phyloP scores from a whole-genome alignment of 306 rosid species.

The Echinosophora koreensis region DNA sequence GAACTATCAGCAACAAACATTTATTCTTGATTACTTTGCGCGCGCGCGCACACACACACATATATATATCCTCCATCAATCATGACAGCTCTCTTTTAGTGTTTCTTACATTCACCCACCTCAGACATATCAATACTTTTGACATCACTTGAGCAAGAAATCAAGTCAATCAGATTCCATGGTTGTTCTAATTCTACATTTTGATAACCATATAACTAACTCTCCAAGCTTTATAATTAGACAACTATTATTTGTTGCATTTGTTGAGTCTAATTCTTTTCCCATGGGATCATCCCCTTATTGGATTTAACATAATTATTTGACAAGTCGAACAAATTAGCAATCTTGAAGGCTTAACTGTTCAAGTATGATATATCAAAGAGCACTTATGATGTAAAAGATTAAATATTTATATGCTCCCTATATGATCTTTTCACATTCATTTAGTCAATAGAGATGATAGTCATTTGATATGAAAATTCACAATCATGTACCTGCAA shows the following conservation, averaged over 20 bases:
- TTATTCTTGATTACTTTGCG: background rate
- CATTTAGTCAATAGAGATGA: background rate
- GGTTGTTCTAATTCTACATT: background rate
- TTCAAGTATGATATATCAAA: background rate
- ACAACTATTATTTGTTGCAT: background rate
- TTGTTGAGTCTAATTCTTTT: background rate
- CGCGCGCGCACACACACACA: no score
- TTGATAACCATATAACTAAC: background rate
- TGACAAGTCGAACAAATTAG: background rate
- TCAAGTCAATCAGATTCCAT: no score
- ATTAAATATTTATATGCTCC: background rate
- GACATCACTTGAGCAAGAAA: no score
- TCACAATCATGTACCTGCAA: slow-evolving; percentile 29
- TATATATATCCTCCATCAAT: background rate
- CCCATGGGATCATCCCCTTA: background rate
- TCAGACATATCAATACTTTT: no score
- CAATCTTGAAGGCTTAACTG: background rate
- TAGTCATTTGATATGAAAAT: background rate
- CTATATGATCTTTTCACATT: background rate
- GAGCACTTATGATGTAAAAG: background rate
- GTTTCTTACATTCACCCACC: background rate
- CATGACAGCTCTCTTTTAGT: background rate
- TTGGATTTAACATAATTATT: background rate
- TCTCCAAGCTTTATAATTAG: background rate
- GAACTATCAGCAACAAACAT: slow-evolving; percentile 13